These are phyloP conservation scores for Daedaleopsis nitida DNA, from an alignment of 768 basidiomycete species.

Conservation along the genomic window DNA sequence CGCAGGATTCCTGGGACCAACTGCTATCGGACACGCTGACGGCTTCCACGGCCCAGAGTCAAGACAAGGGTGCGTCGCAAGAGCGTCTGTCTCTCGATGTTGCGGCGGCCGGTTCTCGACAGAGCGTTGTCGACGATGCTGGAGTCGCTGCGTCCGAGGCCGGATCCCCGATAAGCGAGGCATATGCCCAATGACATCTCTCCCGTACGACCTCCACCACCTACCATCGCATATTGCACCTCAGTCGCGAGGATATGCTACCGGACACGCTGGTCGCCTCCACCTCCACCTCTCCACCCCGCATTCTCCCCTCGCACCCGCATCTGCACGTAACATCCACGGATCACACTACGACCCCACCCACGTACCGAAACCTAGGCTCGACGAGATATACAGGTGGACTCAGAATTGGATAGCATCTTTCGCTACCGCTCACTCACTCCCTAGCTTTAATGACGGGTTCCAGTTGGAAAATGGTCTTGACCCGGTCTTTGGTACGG, in stretches of 20 bases:
- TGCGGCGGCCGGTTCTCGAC: no score
- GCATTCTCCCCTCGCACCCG: no score
- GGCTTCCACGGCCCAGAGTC: constrained; percentile 52
- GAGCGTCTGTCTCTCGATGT: neutral
- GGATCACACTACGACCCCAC: no score
- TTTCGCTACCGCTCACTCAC: no score
- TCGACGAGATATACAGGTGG: no score
- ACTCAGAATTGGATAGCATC: no score
- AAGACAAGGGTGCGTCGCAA: constrained; percentile 70
- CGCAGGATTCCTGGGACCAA: neutral
- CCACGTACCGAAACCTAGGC: no score
- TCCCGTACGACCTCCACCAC: neutral
- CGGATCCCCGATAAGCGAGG: constrained; percentile 25
- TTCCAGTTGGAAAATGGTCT: neutral
- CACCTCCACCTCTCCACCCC: no score
- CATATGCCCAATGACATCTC: neutral
- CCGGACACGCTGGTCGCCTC: no score
- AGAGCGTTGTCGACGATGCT: no score
- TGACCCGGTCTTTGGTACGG: neutral
- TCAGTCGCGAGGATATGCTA: neutral
- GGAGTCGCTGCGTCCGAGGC: constrained; percentile 54
- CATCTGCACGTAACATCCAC: no score
- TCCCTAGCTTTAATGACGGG: neutral
- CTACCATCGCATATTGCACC: neutral
- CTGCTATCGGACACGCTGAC: neutral